Evolutionary conservation across 306 rosid genomes (phyloP).

Genomic region (Lathyrus oleraceus): DNA sequence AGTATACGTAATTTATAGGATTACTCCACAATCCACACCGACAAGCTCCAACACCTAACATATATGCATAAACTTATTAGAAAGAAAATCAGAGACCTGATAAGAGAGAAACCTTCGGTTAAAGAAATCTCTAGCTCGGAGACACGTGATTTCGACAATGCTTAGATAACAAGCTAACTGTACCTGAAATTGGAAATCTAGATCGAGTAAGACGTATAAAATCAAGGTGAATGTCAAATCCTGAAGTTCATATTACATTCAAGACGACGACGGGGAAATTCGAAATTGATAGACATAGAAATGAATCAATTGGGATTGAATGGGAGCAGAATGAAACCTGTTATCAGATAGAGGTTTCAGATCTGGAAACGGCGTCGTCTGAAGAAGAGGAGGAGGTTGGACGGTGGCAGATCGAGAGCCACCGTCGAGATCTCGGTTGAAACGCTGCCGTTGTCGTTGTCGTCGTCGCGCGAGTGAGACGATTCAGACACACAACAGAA

Average conservation of each 20-base stretch:
- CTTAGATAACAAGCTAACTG: background rate
- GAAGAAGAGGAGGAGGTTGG: conserved; percentile 29
- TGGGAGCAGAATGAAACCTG: conserved; percentile 30
- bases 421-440: conserved; percentile 44
- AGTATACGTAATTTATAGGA: background rate
- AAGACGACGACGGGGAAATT: background rate
- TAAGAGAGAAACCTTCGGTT: background rate
- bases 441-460: conserved; percentile 35
- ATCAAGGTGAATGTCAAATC: conserved; percentile 7
- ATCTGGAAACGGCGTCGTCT: conserved; percentile 30
- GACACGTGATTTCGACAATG: conserved; percentile 7
- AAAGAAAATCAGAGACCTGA: conserved; percentile 15
- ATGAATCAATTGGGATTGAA: conserved; percentile 17
- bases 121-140: background rate
- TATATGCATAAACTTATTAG: background rate
- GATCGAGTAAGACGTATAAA: conserved; percentile 11
- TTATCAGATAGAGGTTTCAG: conserved; percentile 26
- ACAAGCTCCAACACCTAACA: background rate
- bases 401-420: conserved; percentile 48
- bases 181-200: conserved; percentile 16
- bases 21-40: background rate
- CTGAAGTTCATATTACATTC: background rate
- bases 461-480: background rate
- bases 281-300: conserved; percentile 25
- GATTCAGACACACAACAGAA: conserved; percentile 15